A percentile compares a stretch with the other conserved stretches of the same genome.
Evolutionary conservation across 495 filamentous ascomycete species (phyloP).

Genomic region (Tirmania nivea): DNA sequence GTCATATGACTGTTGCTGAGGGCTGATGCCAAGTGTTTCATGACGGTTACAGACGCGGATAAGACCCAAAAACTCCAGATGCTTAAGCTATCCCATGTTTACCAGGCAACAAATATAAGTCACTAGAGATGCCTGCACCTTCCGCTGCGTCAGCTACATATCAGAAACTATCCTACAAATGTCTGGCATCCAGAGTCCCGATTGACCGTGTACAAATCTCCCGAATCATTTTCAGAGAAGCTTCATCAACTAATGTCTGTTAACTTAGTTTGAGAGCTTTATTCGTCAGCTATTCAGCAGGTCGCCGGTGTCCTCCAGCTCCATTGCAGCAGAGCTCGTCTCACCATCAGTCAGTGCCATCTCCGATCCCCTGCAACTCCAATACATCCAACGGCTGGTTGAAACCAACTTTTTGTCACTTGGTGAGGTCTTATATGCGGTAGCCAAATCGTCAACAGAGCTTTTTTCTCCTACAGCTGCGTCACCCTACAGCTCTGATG

Average conservation of each 20-base stretch:
- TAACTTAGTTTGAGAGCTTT: constrained; percentile 12
- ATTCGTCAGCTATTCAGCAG: constrained; percentile 13
- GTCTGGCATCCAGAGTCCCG: constrained; percentile 6
- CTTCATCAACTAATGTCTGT: background rate
- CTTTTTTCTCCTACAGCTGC: too few species aligned
- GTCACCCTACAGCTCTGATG: background rate
- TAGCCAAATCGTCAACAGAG: constrained; percentile 8
- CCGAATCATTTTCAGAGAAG: background rate
- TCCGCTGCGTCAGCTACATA: constrained; percentile 10
- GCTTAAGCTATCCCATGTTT: background rate
- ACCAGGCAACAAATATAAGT: constrained; percentile 1
- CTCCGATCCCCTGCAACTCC: constrained; percentile 15
- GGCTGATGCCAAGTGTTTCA: constrained; percentile 1
- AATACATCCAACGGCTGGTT: constrained; percentile 14
- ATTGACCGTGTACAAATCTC: constrained; percentile 8
- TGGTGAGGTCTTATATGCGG: constrained; percentile 10
- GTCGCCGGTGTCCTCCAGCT: constrained; percentile 8
- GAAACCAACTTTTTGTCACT: constrained; percentile 14
- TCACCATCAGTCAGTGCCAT: constrained; percentile 8
- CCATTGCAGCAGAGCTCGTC: constrained; percentile 13
- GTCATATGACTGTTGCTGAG: background rate
- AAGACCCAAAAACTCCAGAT: background rate
- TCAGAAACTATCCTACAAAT: constrained; percentile 10
- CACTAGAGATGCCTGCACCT: constrained; percentile 4
- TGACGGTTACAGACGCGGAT: constrained; percentile 3